These are phyloP conservation scores for Trichoderma guizhouense DNA, from an alignment of 2,329 filamentous ascomycete species.

Conservation along the genomic window DNA sequence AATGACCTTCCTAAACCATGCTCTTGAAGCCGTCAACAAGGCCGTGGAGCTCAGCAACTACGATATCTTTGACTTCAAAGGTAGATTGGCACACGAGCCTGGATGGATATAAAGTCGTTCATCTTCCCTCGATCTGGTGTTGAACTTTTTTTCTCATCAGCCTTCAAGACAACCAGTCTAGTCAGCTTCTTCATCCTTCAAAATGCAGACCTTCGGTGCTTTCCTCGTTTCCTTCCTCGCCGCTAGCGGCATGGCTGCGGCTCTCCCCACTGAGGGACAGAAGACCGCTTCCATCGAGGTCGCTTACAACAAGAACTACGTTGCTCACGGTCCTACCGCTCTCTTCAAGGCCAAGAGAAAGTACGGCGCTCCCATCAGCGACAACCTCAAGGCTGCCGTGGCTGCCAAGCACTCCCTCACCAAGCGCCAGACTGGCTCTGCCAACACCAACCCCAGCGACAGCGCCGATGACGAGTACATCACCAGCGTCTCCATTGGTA, in stretches of 20 bases:
- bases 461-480: constrained; percentile 21
- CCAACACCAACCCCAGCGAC: constrained; percentile 4
- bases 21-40: neutral
- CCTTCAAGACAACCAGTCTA: constrained; percentile 10
- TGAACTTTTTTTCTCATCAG: constrained; percentile 7
- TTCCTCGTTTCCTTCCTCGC: constrained; percentile 23
- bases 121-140: neutral
- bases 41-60: neutral
- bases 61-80: neutral
- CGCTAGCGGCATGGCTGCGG: constrained; percentile 20
- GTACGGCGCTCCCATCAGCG: constrained; percentile 17
- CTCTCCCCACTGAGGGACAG: constrained; percentile 14
- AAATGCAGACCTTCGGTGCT: constrained; percentile 24
- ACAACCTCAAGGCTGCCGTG: constrained; percentile 13
- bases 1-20: constrained; percentile 18
- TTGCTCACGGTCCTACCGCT: constrained; percentile 17
- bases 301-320: constrained; percentile 16
- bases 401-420: neutral
- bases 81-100: neutral
- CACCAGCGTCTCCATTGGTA: constrained; percentile 22
- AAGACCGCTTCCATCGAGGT: constrained; percentile 17
- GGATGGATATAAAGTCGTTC: constrained; percentile 13
- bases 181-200: neutral
- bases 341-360: constrained; percentile 23
- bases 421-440: constrained; percentile 22